Conservation (phyloP, 2,329 filamentous ascomycete genomes). For the Botrytis byssoidea region DNA sequence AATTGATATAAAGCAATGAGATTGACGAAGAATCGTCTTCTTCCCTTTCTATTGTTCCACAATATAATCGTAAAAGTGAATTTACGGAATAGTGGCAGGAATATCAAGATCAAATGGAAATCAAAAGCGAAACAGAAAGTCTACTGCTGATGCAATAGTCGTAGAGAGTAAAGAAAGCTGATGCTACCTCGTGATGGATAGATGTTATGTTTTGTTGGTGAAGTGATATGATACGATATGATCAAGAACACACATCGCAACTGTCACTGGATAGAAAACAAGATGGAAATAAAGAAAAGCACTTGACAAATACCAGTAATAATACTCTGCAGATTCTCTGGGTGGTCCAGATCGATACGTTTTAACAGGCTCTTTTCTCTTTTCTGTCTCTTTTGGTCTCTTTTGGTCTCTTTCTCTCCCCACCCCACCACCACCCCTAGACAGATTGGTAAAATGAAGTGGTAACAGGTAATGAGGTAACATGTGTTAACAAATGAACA, state of each 20-base stretch:
- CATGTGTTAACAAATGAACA: not conserved
- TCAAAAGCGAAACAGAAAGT: not conserved
- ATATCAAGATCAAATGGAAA: not conserved
- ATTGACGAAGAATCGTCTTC: not conserved
- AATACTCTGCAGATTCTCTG: slow-evolving; percentile 2
- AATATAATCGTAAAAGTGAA: not conserved
- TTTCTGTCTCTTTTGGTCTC: not conserved
- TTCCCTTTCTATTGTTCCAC: not conserved
- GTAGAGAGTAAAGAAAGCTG: not conserved
- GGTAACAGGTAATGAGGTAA: not conserved
- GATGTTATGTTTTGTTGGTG: not conserved
- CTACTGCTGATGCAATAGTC: slow-evolving; percentile 10
- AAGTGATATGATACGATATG: slow-evolving; percentile 7
- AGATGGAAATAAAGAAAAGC: not conserved
- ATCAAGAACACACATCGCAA: slow-evolving; percentile 6
- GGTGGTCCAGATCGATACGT: not conserved
- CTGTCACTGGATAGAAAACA: not conserved
- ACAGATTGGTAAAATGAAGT: not conserved
- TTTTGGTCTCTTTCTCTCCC: too few relatives aligned
- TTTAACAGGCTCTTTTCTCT: not conserved
- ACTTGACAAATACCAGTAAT: not conserved
- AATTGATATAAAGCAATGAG: slow-evolving; percentile 1
- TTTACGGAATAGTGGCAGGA: not conserved
- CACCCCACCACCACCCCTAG: not conserved
- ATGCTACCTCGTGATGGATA: not conserved